Conservation (phyloP, 2,329 filamentous ascomycete species). For the Aschersonia sp. region DNA sequence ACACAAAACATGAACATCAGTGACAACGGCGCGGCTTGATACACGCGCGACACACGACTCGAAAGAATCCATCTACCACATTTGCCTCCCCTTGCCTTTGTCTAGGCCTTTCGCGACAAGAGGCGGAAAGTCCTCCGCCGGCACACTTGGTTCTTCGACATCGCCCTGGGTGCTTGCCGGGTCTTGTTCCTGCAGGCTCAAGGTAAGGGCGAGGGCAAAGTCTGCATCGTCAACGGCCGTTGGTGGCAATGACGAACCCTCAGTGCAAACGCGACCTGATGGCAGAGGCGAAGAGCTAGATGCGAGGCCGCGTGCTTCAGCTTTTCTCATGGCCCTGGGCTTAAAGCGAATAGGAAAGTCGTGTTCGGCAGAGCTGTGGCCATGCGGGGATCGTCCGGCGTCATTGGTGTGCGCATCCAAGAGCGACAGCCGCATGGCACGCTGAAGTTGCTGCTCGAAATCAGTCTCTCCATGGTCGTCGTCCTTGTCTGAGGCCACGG, state of each 20-base stretch:
- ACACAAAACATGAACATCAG: neutral
- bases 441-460: conserved; percentile 47
- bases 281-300: conserved; percentile 20
- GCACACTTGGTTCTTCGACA: conserved; percentile 4
- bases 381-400: conserved; percentile 27
- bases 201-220: conserved; percentile 41
- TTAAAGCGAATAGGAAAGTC: conserved; percentile 38
- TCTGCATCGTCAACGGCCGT: conserved; percentile 31
- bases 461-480: conserved; percentile 28
- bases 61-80: conserved; percentile 5
- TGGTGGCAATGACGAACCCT: conserved; percentile 7
- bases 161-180: conserved; percentile 3
- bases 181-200: conserved; percentile 44
- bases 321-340: conserved; percentile 23
- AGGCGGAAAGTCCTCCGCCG: conserved; percentile 24
- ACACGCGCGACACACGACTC: neutral
- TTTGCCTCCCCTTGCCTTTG: conserved; percentile 24
- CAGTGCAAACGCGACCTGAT: conserved; percentile 18
- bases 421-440: conserved; percentile 46
- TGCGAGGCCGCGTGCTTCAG: conserved; percentile 16
- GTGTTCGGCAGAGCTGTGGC: conserved; percentile 31
- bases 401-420: conserved; percentile 37
- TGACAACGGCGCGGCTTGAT: neutral
- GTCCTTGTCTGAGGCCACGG: neutral
- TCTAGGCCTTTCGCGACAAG: conserved; percentile 25